Percentiles rank a stretch among this genome's conserved stretches.
Conservation (phyloP, 495 filamentous ascomycete genomes). For the Xylaria telfairii region DNA sequence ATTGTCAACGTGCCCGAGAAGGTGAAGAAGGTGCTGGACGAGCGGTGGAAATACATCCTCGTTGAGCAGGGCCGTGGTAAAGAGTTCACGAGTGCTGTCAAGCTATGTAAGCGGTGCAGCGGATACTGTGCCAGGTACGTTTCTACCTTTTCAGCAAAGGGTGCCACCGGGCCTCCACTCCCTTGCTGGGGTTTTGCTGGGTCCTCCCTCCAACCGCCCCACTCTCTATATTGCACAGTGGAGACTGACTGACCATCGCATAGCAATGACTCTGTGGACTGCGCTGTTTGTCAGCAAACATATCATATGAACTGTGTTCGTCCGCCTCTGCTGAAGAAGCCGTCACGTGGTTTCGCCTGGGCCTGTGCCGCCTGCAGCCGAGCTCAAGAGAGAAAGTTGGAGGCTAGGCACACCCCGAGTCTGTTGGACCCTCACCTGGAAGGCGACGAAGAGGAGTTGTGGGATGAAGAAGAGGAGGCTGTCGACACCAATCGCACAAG, state of each 20-base stretch:
- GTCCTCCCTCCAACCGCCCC: constrained; percentile 12
- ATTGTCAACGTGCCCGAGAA: constrained; percentile 95
- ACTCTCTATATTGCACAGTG: constrained; percentile 24
- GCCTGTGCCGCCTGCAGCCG: constrained; percentile 94
- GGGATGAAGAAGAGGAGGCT: constrained; percentile 78
- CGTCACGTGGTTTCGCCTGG: constrained; percentile 97
- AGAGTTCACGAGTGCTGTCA: constrained; percentile 95
- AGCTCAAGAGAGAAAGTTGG: constrained; percentile 88
- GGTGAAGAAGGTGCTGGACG: constrained; percentile 93
- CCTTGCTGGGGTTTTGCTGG: constrained; percentile 15
- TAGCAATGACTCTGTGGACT: constrained; percentile 94
- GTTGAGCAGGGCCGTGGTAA: constrained; percentile 91
- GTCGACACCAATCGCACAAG: constrained; percentile 65
- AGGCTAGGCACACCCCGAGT: constrained; percentile 84
- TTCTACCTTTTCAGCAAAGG: constrained; percentile 55
- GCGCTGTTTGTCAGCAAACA: constrained; percentile 89
- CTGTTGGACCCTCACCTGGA: constrained; percentile 61
- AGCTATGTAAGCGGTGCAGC: constrained; percentile 90
- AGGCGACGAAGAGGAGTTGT: constrained; percentile 80
- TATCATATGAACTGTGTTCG: constrained; percentile 99
- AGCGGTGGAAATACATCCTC: constrained; percentile 93
- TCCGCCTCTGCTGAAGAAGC: constrained; percentile 92
- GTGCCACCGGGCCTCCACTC: constrained; percentile 13
- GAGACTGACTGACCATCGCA: constrained; percentile 5
- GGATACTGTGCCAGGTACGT: constrained; percentile 88